Base-by-base conservation (phyloP, 2,329 filamentous ascomycete species). In the Fusarium anguioides region DNA sequence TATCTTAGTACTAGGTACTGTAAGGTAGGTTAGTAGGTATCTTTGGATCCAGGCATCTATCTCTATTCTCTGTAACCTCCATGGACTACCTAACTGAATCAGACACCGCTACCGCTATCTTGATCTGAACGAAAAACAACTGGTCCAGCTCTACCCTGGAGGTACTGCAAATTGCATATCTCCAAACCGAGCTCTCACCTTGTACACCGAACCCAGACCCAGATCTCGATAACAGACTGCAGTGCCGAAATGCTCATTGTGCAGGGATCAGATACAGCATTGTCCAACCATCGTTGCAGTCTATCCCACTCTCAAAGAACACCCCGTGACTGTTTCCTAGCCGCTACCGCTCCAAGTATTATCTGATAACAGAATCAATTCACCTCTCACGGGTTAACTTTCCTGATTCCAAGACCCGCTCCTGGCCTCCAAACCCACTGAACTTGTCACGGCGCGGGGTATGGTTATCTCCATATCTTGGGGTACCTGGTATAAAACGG, bases 171-270 rank as follows among this genome's bases (percentile, higher is more conserved):
- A 31, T 18, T 11, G 14, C 6, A 17, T 29, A 5, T 31, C 23
- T 18, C 18, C 18, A 49, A 49, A 14, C 8, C 46, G n/a, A 42
- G 11, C 17, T 44, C 26, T 8, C 20, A 17, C 27, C 15, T 31
- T 18, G 14, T 46, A 12, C 26, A 39, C 36, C 59, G 46, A 62
- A 39, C 21, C 33, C 29, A 23, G 36, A 37, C 50, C 61, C 26
- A 56, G 55, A 66, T 61, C 61, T 66, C 46, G 60, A 60, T 65
- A 65, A 26, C 46, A 49, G 37, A 42, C 29, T 45, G 45, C 54
- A 66, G 40, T 66, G 29, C 63, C 56, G 50, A 48, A 47, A 44
- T 47, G 51, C 35, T 8, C 36, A 48, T 26, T 21, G 36, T 41
- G 35, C 51, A 48, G 35, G 55, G 40, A 41, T 12, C 21, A 51